Evolutionary conservation across 2,329 filamentous ascomycete genomes (phyloP).

Genomic region (Myriosclerotinia scirpicola): DNA sequence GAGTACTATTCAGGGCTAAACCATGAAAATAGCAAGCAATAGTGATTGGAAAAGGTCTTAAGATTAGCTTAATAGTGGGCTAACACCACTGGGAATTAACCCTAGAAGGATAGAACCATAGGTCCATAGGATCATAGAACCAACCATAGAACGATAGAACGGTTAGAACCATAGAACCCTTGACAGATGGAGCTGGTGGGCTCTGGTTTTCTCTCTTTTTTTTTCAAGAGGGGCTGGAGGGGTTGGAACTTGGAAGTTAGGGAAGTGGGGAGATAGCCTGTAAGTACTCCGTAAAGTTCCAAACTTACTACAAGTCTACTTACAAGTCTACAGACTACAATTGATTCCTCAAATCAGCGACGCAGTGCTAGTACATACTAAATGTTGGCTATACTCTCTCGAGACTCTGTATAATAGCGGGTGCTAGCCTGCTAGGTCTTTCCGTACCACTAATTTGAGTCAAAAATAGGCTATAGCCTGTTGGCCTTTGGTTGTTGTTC

Average conservation of each 20-base stretch:
- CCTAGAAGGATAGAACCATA: not conserved
- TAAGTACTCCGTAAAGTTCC: not conserved
- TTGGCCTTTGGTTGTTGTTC: not conserved
- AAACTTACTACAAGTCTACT: not conserved
- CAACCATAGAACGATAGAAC: not conserved
- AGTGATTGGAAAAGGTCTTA: constrained; percentile 6
- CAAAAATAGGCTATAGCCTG: not conserved
- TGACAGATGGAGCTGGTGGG: not conserved
- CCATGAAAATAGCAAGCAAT: constrained; percentile 17
- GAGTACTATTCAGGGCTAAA: constrained; percentile 14
- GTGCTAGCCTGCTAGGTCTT: constrained; percentile 1
- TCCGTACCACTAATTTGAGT: constrained; percentile 14
- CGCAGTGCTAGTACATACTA: not conserved
- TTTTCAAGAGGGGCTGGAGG: constrained; percentile 13
- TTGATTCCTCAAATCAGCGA: constrained; percentile 3
- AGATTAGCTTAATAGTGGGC: constrained; percentile 14
- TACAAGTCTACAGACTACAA: too few relatives aligned
- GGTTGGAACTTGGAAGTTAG: not conserved
- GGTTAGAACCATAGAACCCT: too few relatives aligned
- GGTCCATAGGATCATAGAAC: too few relatives aligned
- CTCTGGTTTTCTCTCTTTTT: not conserved
- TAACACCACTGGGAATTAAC: not conserved
- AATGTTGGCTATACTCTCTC: not conserved
- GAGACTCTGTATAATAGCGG: constrained; percentile 2
- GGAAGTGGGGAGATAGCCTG: constrained; percentile 17